Evolutionary conservation across 2,329 filamentous ascomycete genomes (phyloP), one percentile per base, ranked within the genome.

Genomic region (Zarea fungicola): DNA sequence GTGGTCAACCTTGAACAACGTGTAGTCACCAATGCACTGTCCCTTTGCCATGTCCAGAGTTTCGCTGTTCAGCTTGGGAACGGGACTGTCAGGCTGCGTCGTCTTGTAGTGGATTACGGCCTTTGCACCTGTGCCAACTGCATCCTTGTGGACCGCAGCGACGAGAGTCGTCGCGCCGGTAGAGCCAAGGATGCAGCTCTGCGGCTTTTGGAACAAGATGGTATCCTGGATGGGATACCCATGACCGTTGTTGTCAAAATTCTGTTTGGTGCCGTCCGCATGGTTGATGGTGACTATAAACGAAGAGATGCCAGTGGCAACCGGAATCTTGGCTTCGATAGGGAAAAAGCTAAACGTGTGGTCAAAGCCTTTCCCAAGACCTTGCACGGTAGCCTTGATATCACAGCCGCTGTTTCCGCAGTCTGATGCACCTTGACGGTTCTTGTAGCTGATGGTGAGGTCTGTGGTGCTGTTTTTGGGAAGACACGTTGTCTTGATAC

Each of bases 241-340:
- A 31, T 71, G 67, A 6, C 78, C 79, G 55, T 83, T 83, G 60
- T 83, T 84, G 57, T 81, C 72, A 54, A 72, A 75, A 0, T 60
- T 59, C 49, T 71, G 62, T 19, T 63, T 71, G 14, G 68, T 65
- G 6, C 77, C 78, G 52, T 73, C 70, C 3, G 65, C 67, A 46
- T 70, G 64, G 48, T 72, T 75, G 45, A 83, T 58, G 2, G 76
- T 64, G 58, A 82, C 60, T 53, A 70, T 71, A 67, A 86, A 78
- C 55, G 83, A 74, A 34, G 84, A 75, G 64, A 88, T 78, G 54
- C 85, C 73, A 49, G 77, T 68, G 50, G 77, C 65, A 55, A 80
- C 69, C 53, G 78, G 62, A 56, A 90, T 75, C 49, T 77, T 64
- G 23, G 60, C 56, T n/a, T 64, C 56, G 31, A 76, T 63, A n/a